Evolutionary conservation across 352 stramenopile species (phyloP).

Genomic region (Halophytophthora batemanensis): DNA sequence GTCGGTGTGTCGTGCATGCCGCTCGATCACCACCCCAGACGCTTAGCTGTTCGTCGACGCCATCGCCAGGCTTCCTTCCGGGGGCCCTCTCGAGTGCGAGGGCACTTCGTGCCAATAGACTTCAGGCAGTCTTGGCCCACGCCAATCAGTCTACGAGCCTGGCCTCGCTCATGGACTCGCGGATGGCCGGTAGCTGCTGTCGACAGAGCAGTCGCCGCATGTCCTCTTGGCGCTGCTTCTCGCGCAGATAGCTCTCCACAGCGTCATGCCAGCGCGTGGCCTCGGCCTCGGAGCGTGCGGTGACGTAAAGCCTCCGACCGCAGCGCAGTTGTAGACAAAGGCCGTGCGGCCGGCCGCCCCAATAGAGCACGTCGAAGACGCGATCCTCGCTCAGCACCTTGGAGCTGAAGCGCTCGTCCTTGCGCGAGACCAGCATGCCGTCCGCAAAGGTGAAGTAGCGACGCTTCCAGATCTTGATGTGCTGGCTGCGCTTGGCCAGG

Average conservation of each 20-base stretch:
- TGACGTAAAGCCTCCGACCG: slow-evolving; percentile 50
- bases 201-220: slow-evolving; percentile 46
- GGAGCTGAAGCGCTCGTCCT: slow-evolving; percentile 37
- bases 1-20: too few relatives aligned
- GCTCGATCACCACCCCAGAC: too few relatives aligned
- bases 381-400: slow-evolving; percentile 49
- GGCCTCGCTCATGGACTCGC: slow-evolving; percentile 37
- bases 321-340: slow-evolving; percentile 53
- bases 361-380: slow-evolving; percentile 64
- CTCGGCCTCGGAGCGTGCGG: slow-evolving; percentile 46
- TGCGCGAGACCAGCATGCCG: slow-evolving; percentile 60
- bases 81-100: too few relatives aligned
- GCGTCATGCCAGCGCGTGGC: slow-evolving; percentile 50
- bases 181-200: slow-evolving; percentile 45
- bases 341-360: slow-evolving; percentile 51
- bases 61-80: too few relatives aligned
- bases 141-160: slow-evolving; percentile 3
- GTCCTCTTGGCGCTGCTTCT: slow-evolving; percentile 40
- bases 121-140: background rate
- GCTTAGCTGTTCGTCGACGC: too few relatives aligned
- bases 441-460: slow-evolving; percentile 68
- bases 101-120: too few relatives aligned
- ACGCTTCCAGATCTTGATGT: slow-evolving; percentile 66
- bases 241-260: slow-evolving; percentile 41
- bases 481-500: slow-evolving; percentile 53